Evolutionary conservation across 768 basidiomycete genomes (phyloP).

Genomic region (Clitopilus passeckerianus): DNA sequence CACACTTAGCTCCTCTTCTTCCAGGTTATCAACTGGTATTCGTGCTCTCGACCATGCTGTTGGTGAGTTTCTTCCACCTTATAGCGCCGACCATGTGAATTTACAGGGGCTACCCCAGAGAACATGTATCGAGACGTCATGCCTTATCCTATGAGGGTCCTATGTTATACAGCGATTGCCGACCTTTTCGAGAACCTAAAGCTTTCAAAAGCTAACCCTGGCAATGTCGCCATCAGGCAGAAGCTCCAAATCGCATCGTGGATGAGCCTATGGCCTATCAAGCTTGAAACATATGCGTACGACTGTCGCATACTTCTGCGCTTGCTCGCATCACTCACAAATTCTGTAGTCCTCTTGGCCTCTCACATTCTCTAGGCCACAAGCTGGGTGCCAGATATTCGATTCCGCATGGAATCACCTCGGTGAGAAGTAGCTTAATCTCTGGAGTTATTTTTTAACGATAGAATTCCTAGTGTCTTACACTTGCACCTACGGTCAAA

Average conservation of each 20-base stretch:
- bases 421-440: constrained; percentile 37
- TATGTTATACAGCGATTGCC: constrained; percentile 61
- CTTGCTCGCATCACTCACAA: neutral
- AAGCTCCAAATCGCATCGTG: constrained; percentile 70
- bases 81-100: neutral
- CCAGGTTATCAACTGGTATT: constrained; percentile 75
- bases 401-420: constrained; percentile 82
- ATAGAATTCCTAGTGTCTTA: constrained; percentile 50
- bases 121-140: constrained; percentile 54
- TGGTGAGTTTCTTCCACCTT: constrained; percentile 32
- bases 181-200: constrained; percentile 77
- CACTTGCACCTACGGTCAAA: constrained; percentile 58
- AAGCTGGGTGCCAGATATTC: constrained; percentile 66
- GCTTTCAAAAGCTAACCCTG: constrained; percentile 52
- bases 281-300: constrained; percentile 51
- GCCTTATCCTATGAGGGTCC: constrained; percentile 53
- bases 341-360: constrained; percentile 50
- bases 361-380: constrained; percentile 75
- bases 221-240: constrained; percentile 54
- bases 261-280: constrained; percentile 76
- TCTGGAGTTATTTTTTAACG: neutral
- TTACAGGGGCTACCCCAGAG: constrained; percentile 32
- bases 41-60: constrained; percentile 78
- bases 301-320: neutral
- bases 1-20: constrained; percentile 8